Conservation (phyloP, 164 flowering plant species). For the Sextonia rubra region DNA sequence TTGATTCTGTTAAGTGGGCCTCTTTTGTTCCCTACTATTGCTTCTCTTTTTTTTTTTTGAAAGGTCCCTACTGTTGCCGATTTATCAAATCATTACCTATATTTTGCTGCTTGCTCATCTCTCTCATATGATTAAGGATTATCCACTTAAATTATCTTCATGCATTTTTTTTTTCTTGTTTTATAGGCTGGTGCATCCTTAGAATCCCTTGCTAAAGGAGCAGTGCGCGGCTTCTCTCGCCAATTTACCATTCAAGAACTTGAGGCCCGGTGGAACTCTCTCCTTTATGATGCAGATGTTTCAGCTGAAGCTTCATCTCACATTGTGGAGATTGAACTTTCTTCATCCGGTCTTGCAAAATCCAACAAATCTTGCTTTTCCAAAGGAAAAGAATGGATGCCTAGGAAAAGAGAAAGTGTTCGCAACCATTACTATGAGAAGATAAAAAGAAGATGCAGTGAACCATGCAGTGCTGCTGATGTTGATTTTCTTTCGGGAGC, state of each 20-base stretch:
- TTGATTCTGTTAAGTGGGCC: background rate
- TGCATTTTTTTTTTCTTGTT: background rate
- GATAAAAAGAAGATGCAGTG: slow-evolving; percentile 63
- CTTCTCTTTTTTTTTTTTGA: too few species aligned
- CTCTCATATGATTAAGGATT: background rate
- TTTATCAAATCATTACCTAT: too few species aligned
- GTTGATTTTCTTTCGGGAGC: slow-evolving; percentile 36
- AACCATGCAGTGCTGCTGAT: slow-evolving; percentile 44
- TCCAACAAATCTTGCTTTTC: slow-evolving; percentile 28
- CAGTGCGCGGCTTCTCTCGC: slow-evolving; percentile 75
- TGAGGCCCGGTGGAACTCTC: slow-evolving; percentile 76
- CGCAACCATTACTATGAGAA: slow-evolving; percentile 65
- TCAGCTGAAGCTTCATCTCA: slow-evolving; percentile 54
- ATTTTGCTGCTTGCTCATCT: too few species aligned
- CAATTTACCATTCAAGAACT: slow-evolving; percentile 61
- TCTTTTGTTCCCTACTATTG: background rate
- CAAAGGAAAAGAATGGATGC: slow-evolving; percentile 29
- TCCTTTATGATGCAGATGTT: slow-evolving; percentile 71
- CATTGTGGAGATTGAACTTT: slow-evolving; percentile 52
- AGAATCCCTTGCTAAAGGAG: slow-evolving; percentile 95
- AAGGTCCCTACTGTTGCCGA: too few species aligned
- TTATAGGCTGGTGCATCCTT: slow-evolving; percentile 86
- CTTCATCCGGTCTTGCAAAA: slow-evolving; percentile 28
- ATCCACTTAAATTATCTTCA: background rate
- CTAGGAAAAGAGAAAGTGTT: slow-evolving; percentile 62